Evolutionary conservation across 2,329 filamentous ascomycete species (phyloP), one percentile per base, ranked within the genome.

Genomic region (Bimuria novae-zelandiae): DNA sequence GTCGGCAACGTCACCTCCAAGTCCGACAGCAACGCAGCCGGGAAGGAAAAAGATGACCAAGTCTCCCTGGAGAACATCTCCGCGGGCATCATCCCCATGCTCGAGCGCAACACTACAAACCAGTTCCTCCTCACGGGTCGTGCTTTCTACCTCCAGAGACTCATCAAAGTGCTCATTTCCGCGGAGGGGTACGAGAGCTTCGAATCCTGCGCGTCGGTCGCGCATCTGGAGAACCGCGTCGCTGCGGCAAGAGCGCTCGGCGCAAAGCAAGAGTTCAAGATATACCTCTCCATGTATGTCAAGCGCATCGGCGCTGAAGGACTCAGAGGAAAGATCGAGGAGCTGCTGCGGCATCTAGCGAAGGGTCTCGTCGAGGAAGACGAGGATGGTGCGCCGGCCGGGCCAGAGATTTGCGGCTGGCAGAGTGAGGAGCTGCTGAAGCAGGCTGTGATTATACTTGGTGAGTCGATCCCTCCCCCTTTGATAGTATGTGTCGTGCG

Each of bases 251-350:
- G 95, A 69, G 88, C 90, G 54, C 79, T 99, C 0, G 90, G 89
- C 3, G 89, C 94, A 0, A 89, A 86, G 63, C 92, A 97, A 53
- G 94, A 99, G 71, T 99, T 97, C 76, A 86, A 91, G 52, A 80
- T 96, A 1, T 97, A 97, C 68, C 79, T 99, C n/a, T 89, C 92
- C 67, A 97, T 97, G 92, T 99, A 99, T 68, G 93, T 92, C 3
- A 97, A 97, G 77, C 87, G 94, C 0, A 84, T 99, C 5, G 94
- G 94, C 1, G 91, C 92, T 0, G 95, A 99, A 73, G 92, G 92
- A 0, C 78, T 93, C 46, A 86, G 88, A 62, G 82, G 85, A 51
- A 99, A 99, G 76, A 92, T 97, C 2, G 93, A 97, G 71, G 95
- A 99, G 77, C 79, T 99, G 8, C 79, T 97, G 23, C 88, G 90